Percentiles rank a stretch among this genome's conserved stretches.
phyloP scores from a whole-genome alignment of 192 early-diverging fungal genomes.

The Ambispora gerdemannii region DNA sequence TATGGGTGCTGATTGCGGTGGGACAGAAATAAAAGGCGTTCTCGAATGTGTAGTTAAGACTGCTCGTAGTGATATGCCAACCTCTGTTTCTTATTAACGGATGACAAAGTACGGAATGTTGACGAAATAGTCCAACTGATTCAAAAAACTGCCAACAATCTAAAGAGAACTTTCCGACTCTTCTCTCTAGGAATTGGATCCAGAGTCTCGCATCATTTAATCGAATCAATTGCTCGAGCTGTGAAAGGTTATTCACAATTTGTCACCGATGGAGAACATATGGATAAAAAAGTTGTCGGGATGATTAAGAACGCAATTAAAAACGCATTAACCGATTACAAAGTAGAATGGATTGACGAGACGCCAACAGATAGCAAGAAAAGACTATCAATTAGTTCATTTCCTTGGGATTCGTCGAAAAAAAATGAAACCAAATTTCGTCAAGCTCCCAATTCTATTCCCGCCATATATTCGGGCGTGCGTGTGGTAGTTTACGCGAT shows the following conservation, averaged over 20 bases:
- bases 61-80: slow-evolving; percentile 37
- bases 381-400: neutral
- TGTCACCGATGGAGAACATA: slow-evolving; percentile 44
- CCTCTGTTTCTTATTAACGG: slow-evolving; percentile 42
- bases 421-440: neutral
- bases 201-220: slow-evolving; percentile 48
- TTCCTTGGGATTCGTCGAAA: neutral
- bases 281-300: slow-evolving; percentile 51
- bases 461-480: slow-evolving; percentile 9
- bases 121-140: slow-evolving; percentile 37
- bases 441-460: slow-evolving; percentile 17
- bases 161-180: slow-evolving; percentile 35
- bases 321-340: slow-evolving; percentile 44
- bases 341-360: slow-evolving; percentile 29
- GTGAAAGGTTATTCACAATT: slow-evolving; percentile 49
- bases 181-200: slow-evolving; percentile 51
- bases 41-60: slow-evolving; percentile 35
- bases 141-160: slow-evolving; percentile 11
- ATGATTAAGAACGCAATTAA: slow-evolving; percentile 51
- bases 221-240: slow-evolving; percentile 47
- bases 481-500: slow-evolving; percentile 18
- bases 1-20: slow-evolving; percentile 45
- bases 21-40: slow-evolving; percentile 46
- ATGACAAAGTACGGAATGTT: slow-evolving; percentile 49
- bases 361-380: neutral